These are phyloP conservation scores for Scytalidium lignicola DNA, from an alignment of 2,329 filamentous ascomycete species.

Conservation along the genomic window DNA sequence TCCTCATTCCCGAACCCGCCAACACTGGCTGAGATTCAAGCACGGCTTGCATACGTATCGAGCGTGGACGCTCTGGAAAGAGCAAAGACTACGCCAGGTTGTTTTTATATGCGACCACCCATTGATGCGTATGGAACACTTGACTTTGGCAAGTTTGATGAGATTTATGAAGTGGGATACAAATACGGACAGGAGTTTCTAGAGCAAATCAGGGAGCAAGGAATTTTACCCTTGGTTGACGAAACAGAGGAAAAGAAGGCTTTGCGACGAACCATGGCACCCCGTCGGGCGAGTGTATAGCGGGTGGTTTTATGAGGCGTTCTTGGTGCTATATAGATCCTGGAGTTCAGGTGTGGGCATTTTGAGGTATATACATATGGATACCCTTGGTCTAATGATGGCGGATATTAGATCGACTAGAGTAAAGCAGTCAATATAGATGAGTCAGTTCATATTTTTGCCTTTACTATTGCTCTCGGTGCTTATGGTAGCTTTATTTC, in stretches of 20 bases:
- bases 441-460: not conserved
- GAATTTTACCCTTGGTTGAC: constrained; percentile 63
- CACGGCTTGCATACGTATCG: constrained; percentile 87
- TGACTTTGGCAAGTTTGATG: constrained; percentile 96
- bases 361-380: not conserved
- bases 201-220: constrained; percentile 69
- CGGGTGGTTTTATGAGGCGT: not conserved
- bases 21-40: constrained; percentile 93
- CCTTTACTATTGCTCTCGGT: too few species aligned
- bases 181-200: constrained; percentile 78
- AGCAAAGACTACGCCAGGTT: constrained; percentile 85
- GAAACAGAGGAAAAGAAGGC: constrained; percentile 75
- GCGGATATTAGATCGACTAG: too few species aligned
- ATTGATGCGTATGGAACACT: constrained; percentile 91
- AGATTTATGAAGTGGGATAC: constrained; percentile 89
- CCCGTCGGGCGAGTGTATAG: constrained; percentile 70
- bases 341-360: not conserved
- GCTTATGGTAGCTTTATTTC: too few species aligned
- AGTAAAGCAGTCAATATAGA: not conserved
- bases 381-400: not conserved
- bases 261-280: constrained; percentile 72
- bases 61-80: constrained; percentile 91
- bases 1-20: constrained; percentile 85
- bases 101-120: constrained; percentile 93
- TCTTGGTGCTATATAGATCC: too few species aligned